Evolutionary conservation across 2,329 filamentous ascomycete genomes (phyloP).

Genomic region (Plectosphaerella sp.): DNA sequence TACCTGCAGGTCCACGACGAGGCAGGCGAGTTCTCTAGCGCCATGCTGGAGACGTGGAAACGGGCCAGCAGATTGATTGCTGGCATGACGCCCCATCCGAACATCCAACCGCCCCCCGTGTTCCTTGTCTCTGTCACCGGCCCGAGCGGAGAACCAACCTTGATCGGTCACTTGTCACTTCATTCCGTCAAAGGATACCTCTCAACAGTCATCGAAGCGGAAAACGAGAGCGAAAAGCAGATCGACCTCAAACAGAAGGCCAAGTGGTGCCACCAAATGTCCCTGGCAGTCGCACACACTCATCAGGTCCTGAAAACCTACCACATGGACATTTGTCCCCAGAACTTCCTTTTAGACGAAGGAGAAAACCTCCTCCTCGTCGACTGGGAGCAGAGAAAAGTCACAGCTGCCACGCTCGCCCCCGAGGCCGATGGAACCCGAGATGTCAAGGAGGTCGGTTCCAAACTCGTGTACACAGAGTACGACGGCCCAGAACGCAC

Average conservation of each 20-base stretch:
- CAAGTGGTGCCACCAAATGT: constrained; percentile 13
- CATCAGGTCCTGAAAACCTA: constrained; percentile 13
- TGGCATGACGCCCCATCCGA: constrained; percentile 5
- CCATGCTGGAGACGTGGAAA: background rate
- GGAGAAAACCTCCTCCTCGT: constrained; percentile 8
- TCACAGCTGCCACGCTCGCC: constrained; percentile 2
- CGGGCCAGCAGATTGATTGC: background rate
- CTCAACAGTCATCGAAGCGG: constrained; percentile 1
- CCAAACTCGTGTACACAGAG: constrained; percentile 2
- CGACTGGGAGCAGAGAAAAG: constrained; percentile 14
- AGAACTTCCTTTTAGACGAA: constrained; percentile 13
- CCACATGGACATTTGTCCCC: constrained; percentile 19
- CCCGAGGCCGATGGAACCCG: constrained; percentile 5
- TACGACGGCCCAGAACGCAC: constrained; percentile 2
- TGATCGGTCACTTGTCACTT: background rate
- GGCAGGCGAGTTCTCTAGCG: background rate
- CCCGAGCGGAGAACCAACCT: constrained; percentile 1
- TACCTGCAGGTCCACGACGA: constrained; percentile 1
- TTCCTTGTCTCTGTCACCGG: background rate
- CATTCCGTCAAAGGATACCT: constrained; percentile 4
- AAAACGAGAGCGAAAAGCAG: constrained; percentile 1
- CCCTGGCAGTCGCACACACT: constrained; percentile 10
- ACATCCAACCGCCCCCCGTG: constrained; percentile 5
- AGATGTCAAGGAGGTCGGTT: constrained; percentile 1
- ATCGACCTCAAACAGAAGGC: constrained; percentile 9